Base-by-base conservation (phyloP, 2,329 filamentous ascomycete species). In the Aspergillus sp. region DNA sequence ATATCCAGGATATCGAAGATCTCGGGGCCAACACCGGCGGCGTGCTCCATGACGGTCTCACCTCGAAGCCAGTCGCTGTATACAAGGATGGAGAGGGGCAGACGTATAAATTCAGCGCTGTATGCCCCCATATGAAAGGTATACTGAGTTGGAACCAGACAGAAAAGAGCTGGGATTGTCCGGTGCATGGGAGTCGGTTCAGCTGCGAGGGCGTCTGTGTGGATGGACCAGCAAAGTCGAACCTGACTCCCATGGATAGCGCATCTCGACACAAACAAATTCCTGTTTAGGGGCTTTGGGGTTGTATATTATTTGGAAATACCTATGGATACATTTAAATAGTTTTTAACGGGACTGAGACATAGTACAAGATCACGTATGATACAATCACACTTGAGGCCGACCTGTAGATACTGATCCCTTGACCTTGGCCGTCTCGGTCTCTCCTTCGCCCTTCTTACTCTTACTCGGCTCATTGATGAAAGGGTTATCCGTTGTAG, bases 1-100 rank as follows among this genome's bases (percentile, higher is more conserved):
- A 82, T 51, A 78, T 82, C 44, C 63, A 64, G 1, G 77, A 81
- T 53, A 79, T 82, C 30, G 78, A 80, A 55, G 76, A 81, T 37
- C 63, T 82, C 1, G 70, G 63, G 0, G 64, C 60, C 0, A 77
- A 76, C 0, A 67, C 68, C 12, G 79, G 78, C 2, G 79, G 75
- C 1, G 76, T 81, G 5, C 55, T 81, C 49, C 79, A 81, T 53
- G 53, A 69, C n/a, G 69, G 53, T 20, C 9, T 33, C 17, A 61
- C 66, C 1, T 63, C 60, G n/a, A 74, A 70, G 51, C 78, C 78
- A 0, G 52, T 78, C 7, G 79, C 78, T 0, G 72, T 80, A 0
- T 82, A 81, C 64, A 80, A 79, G 56, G 76, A 80, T 49, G 75
- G 79, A 5, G 60, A 73, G 0, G 77, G 77, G 0, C 68, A 76